Evolutionary conservation across 306 rosid genomes (phyloP).

Genomic region (Lupinus albus): DNA sequence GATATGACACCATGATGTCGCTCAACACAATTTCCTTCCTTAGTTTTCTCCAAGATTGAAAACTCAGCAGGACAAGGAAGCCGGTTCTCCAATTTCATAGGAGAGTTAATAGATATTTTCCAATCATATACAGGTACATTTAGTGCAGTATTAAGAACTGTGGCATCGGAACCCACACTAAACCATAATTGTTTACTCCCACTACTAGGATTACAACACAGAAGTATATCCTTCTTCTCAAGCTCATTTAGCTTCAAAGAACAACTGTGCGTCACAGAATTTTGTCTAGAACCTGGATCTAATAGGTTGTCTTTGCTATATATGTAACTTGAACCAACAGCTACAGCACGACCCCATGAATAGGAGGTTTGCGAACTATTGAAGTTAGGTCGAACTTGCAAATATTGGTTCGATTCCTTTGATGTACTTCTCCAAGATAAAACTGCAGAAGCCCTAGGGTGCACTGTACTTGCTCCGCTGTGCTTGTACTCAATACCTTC

Average conservation of each 20-base stretch:
- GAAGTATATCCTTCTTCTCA: conserved; percentile 84
- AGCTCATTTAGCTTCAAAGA: conserved; percentile 81
- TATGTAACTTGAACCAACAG: conserved; percentile 74
- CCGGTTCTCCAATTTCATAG: conserved; percentile 89
- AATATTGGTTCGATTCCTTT: conserved; percentile 66
- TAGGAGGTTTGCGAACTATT: conserved; percentile 58
- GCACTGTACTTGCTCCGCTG: conserved; percentile 51
- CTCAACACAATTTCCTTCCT: conserved; percentile 68
- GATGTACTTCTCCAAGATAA: conserved; percentile 86
- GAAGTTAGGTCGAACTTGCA: conserved; percentile 72
- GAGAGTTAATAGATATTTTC: conserved; percentile 82
- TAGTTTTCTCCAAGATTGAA: conserved; percentile 71
- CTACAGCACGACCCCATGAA: conserved; percentile 69
- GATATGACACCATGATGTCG: conserved; percentile 67
- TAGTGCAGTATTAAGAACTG: conserved; percentile 89
- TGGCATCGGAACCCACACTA: conserved; percentile 85
- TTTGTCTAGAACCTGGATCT: conserved; percentile 69
- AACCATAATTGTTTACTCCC: conserved; percentile 78
- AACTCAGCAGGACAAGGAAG: conserved; percentile 91
- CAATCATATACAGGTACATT: conserved; percentile 95
- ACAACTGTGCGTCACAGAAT: conserved; percentile 39
- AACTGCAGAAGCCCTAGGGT: conserved; percentile 69
- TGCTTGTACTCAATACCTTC: conserved; percentile 45
- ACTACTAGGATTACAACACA: conserved; percentile 64
- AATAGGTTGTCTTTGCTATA: conserved; percentile 70